A percentile compares a stretch with the other conserved stretches of the same genome.
phyloP scores from a whole-genome alignment of 768 basidiomycete genomes.

The Filobasidium wieringae region DNA sequence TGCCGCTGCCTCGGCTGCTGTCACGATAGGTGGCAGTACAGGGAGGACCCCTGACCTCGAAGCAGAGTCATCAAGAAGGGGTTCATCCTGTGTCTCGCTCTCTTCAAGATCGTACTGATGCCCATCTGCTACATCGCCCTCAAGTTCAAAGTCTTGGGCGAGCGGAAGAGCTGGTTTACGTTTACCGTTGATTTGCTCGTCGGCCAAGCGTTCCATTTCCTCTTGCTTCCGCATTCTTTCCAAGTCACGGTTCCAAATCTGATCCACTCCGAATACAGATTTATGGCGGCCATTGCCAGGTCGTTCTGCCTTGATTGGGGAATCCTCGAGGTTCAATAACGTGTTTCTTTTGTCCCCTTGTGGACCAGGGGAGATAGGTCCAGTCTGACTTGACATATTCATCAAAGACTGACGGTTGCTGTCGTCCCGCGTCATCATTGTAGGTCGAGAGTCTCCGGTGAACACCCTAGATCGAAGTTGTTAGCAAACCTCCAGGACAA shows the following conservation, averaged over 20 bases:
- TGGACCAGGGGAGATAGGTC: too few species aligned
- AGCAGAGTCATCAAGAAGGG: neutral
- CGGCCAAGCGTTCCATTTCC: conserved; percentile 46
- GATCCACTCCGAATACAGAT: conserved; percentile 89
- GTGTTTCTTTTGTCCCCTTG: too few species aligned
- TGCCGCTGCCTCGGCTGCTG: neutral
- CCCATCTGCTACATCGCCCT: neutral
- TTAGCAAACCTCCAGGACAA: neutral
- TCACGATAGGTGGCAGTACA: neutral
- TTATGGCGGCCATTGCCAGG: conserved; percentile 43
- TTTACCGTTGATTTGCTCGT: neutral
- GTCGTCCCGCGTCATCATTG: conserved; percentile 62
- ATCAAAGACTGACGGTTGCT: neutral
- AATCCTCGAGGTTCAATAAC: too few species aligned
- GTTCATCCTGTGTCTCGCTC: neutral
- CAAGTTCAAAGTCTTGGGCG: neutral
- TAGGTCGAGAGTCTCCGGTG: conserved; percentile 72
- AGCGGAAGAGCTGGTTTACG: neutral
- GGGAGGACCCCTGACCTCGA: neutral
- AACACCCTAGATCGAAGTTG: conserved; percentile 60
- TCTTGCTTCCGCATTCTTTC: conserved; percentile 67
- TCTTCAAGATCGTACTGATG: neutral
- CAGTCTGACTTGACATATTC: too few species aligned
- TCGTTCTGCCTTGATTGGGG: too few species aligned
- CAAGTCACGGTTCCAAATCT: conserved; percentile 83